These are phyloP conservation scores for Globisporangium recalcitrans DNA, from an alignment of 352 stramenopile species.

Conservation along the genomic window DNA sequence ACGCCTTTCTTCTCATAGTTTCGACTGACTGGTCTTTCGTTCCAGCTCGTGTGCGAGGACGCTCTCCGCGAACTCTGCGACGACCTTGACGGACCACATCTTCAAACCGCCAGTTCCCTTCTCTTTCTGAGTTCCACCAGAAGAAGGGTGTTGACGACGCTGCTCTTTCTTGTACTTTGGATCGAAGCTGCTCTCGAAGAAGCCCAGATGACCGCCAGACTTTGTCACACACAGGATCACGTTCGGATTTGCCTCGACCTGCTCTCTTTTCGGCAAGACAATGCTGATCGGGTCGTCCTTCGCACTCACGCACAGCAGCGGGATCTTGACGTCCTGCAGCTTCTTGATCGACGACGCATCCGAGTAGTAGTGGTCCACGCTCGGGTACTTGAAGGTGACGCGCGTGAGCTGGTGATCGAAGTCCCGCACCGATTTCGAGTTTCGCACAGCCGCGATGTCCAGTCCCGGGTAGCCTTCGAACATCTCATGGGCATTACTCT, in stretches of 20 bases:
- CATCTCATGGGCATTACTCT: conserved; percentile 45
- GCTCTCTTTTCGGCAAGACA: conserved; percentile 22
- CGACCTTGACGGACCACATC: conserved; percentile 44
- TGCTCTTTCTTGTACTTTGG: neutral
- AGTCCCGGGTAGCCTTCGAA: conserved; percentile 39
- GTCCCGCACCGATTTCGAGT: conserved; percentile 33
- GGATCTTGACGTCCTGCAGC: conserved; percentile 34
- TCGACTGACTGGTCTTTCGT: neutral
- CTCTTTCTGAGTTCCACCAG: too few relatives aligned
- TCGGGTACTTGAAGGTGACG: conserved; percentile 49
- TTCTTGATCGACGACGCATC: conserved; percentile 43
- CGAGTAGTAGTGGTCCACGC: conserved; percentile 53
- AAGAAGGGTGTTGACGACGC: neutral
- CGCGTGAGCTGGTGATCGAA: conserved; percentile 69
- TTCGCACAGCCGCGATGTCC: conserved; percentile 35
- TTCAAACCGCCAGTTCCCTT: conserved; percentile 10
- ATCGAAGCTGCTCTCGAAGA: conserved; percentile 38
- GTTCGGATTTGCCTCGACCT: conserved; percentile 43
- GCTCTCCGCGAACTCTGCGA: conserved; percentile 53
- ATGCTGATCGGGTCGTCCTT: conserved; percentile 61
- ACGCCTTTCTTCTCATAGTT: neutral
- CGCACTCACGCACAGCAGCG: conserved; percentile 64
- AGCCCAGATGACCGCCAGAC: conserved; percentile 59
- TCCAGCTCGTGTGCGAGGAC: conserved; percentile 26
- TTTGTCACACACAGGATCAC: conserved; percentile 66